Evolutionary conservation across 257 asterid genomes (phyloP).

Genomic region (Leonotis leonurus): DNA sequence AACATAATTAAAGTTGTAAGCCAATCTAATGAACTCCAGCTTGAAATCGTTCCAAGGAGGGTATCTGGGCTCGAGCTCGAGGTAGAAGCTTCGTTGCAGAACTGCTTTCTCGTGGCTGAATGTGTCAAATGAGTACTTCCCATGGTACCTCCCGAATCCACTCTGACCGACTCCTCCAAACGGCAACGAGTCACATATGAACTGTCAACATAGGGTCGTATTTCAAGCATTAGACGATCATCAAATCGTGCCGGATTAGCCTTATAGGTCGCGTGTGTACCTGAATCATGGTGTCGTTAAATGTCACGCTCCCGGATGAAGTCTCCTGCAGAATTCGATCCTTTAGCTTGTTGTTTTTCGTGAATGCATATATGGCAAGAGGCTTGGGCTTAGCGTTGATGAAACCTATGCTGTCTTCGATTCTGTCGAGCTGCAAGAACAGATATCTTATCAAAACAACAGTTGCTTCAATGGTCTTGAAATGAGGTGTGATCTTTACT

Average conservation of each 20-base stretch:
- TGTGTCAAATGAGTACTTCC: constrained; percentile 77
- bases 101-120: constrained; percentile 93
- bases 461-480: background rate
- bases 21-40: constrained; percentile 67
- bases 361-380: constrained; percentile 75
- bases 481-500: constrained; percentile 31
- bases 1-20: constrained; percentile 43
- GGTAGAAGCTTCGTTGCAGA: constrained; percentile 50
- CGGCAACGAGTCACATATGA: constrained; percentile 61
- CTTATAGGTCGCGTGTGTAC: constrained; percentile 18
- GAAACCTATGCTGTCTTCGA: constrained; percentile 79
- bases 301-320: constrained; percentile 75
- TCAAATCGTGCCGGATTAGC: background rate
- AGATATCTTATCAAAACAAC: background rate
- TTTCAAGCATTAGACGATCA: background rate
- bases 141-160: constrained; percentile 83
- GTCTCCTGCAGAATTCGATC: constrained; percentile 58
- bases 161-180: constrained; percentile 92
- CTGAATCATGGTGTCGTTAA: constrained; percentile 78
- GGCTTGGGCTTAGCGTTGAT: constrained; percentile 69
- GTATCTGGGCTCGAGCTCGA: constrained; percentile 69
- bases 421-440: constrained; percentile 48
- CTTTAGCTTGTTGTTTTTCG: constrained; percentile 49
- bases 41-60: constrained; percentile 93
- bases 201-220: constrained; percentile 28